Percentiles rank a stretch among this genome's conserved stretches.
Evolutionary conservation across 2,329 filamentous ascomycete species (phyloP).

Genomic region (Cladosporium sp.): DNA sequence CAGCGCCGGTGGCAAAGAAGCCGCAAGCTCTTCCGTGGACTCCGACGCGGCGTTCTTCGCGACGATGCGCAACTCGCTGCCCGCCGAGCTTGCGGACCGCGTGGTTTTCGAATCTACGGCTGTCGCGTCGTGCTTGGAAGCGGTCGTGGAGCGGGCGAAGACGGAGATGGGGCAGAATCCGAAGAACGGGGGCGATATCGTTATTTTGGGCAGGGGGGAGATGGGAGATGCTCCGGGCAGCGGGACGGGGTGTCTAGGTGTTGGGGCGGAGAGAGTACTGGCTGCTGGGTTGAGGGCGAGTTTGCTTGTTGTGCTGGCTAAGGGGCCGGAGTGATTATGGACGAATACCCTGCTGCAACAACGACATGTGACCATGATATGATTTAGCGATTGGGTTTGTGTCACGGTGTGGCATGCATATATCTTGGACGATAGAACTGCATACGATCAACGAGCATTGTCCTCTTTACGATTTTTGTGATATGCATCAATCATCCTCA

Average conservation of each 20-base stretch:
- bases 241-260: slow-evolving; percentile 48
- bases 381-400: no score
- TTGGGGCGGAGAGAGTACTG: slow-evolving; percentile 55
- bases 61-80: slow-evolving; percentile 50
- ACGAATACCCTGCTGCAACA: neutral
- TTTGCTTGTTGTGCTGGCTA: slow-evolving; percentile 63
- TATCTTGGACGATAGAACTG: no score
- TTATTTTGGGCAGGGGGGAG: slow-evolving; percentile 56
- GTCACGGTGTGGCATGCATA: no score
- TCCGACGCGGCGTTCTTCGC: slow-evolving; percentile 51
- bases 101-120: slow-evolving; percentile 53
- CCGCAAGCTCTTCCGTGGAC: neutral
- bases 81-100: slow-evolving; percentile 44
- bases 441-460: no score
- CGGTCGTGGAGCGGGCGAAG: slow-evolving; percentile 49
- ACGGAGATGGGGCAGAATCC: slow-evolving; percentile 54
- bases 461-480: no score
- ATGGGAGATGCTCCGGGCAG: slow-evolving; percentile 33
- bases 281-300: slow-evolving; percentile 57
- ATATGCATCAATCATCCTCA: no score
- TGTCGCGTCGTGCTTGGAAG: slow-evolving; percentile 35
- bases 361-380: no score
- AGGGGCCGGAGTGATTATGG: slow-evolving; percentile 14
- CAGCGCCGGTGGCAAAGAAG: neutral
- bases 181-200: slow-evolving; percentile 63